Conservation (phyloP, 2,329 filamentous ascomycete species). For the Cytospora piceae region DNA sequence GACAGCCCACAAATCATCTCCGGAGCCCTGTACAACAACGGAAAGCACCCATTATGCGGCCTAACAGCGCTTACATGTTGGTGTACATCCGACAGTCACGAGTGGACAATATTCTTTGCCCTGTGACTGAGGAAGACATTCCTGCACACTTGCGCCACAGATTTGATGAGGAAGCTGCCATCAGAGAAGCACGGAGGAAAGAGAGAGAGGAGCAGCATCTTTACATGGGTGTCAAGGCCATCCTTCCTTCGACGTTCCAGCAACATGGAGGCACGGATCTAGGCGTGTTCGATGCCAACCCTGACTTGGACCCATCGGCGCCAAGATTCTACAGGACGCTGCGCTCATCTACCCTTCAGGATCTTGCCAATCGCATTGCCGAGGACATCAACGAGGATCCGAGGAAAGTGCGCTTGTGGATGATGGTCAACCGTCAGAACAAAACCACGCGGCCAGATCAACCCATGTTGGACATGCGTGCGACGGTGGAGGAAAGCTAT, state of each 20-base stretch:
- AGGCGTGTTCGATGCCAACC: slow-evolving; percentile 66
- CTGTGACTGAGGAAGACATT: slow-evolving; percentile 76
- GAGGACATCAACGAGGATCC: slow-evolving; percentile 70
- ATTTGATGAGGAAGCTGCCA: slow-evolving; percentile 80
- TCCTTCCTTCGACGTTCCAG: slow-evolving; percentile 81
- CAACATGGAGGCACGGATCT: slow-evolving; percentile 85
- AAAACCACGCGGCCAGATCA: slow-evolving; percentile 93
- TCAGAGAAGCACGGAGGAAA: slow-evolving; percentile 76
- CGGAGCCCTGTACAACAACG: slow-evolving; percentile 58
- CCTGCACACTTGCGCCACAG: slow-evolving; percentile 77
- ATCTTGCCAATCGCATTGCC: slow-evolving; percentile 74
- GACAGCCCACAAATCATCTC: slow-evolving; percentile 50
- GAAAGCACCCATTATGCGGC: slow-evolving; percentile 63
- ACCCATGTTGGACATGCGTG: slow-evolving; percentile 75
- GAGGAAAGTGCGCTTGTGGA: slow-evolving; percentile 80
- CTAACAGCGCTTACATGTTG: slow-evolving; percentile 95
- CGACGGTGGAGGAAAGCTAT: slow-evolving; percentile 74
- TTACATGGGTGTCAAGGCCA: slow-evolving; percentile 82
- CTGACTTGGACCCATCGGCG: slow-evolving; percentile 63
- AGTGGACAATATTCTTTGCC: slow-evolving; percentile 79
- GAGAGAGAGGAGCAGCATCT: slow-evolving; percentile 94
- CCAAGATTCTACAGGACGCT: slow-evolving; percentile 75
- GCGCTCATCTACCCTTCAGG: slow-evolving; percentile 73
- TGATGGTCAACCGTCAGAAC: slow-evolving; percentile 98
- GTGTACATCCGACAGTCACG: slow-evolving; percentile 92